Evolutionary conservation across 2,329 filamentous ascomycete species (phyloP).

Genomic region (Elsinoe batatas): DNA sequence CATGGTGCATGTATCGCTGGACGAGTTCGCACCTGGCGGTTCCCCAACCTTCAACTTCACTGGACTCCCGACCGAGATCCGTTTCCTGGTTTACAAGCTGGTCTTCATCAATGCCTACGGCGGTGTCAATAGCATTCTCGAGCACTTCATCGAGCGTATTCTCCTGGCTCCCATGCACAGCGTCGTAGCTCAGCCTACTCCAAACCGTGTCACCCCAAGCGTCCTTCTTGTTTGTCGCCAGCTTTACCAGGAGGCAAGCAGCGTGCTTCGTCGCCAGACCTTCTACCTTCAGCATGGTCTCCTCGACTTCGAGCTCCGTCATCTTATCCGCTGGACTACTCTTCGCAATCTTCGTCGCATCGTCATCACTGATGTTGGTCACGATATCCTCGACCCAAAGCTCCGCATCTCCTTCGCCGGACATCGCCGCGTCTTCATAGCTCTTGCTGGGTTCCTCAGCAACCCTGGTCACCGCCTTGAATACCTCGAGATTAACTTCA

Average conservation of each 20-base stretch:
- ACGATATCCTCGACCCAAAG: constrained; percentile 12
- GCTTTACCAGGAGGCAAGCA: constrained; percentile 25
- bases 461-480: constrained; percentile 22
- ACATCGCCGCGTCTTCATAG: constrained; percentile 20
- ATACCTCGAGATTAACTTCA: constrained; percentile 22
- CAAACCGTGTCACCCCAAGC: constrained; percentile 19
- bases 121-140: constrained; percentile 18
- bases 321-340: constrained; percentile 19
- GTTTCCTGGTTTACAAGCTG: constrained; percentile 16
- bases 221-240: constrained; percentile 29
- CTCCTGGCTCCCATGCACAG: background rate
- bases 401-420: constrained; percentile 21
- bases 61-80: constrained; percentile 17
- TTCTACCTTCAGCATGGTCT: constrained; percentile 25
- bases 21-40: background rate
- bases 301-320: constrained; percentile 12
- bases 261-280: constrained; percentile 21
- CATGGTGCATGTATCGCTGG: constrained; percentile 1
- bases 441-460: constrained; percentile 20
- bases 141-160: constrained; percentile 18
- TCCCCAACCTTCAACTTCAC: constrained; percentile 13
- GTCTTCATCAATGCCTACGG: constrained; percentile 14
- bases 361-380: constrained; percentile 12
- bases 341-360: constrained; percentile 21
- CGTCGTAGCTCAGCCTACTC: constrained; percentile 12